A percentile compares a stretch with the other conserved stretches of the same genome.
Conservation (phyloP, 768 basidiomycete species). For the Hericium alpestre region DNA sequence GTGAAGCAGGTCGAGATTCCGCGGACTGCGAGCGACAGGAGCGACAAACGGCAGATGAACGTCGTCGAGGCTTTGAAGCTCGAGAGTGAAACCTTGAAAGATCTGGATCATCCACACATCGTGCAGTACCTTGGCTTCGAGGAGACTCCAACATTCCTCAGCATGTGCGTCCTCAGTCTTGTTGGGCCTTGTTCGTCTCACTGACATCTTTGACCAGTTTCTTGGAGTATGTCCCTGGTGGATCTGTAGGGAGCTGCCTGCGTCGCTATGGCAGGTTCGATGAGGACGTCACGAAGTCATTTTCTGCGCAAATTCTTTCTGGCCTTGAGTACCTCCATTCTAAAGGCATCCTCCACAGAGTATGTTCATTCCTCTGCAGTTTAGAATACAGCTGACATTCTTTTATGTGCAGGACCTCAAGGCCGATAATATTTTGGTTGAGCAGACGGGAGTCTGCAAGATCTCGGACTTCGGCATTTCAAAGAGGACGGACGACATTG, state of each 20-base stretch:
- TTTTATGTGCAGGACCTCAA: conserved; percentile 67
- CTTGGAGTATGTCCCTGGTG: conserved; percentile 97
- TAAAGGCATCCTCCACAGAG: conserved; percentile 86
- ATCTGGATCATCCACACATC: conserved; percentile 93
- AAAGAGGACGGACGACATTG: conserved; percentile 85
- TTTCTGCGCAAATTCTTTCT: conserved; percentile 82
- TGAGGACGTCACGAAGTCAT: conserved; percentile 85
- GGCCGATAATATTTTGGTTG: conserved; percentile 96
- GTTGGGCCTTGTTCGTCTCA: neutral
- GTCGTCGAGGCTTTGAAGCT: conserved; percentile 88
- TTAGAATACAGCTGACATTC: neutral
- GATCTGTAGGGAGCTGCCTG: conserved; percentile 84
- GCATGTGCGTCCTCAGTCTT: conserved; percentile 58
- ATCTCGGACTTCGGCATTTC: conserved; percentile 98
- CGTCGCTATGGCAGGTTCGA: conserved; percentile 89
- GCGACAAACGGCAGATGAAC: conserved; percentile 70
- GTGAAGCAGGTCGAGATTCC: conserved; percentile 99
- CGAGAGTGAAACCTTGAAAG: conserved; percentile 94
- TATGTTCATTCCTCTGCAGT: conserved; percentile 23
- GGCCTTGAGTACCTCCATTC: conserved; percentile 91
- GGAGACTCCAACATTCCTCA: conserved; percentile 76
- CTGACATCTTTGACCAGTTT: conserved; percentile 44
- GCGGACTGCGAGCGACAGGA: conserved; percentile 81
- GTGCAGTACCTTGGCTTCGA: conserved; percentile 96
- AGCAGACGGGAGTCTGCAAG: conserved; percentile 86